phyloP scores from a whole-genome alignment of 305 asterid species.

The Salvia sclarea region DNA sequence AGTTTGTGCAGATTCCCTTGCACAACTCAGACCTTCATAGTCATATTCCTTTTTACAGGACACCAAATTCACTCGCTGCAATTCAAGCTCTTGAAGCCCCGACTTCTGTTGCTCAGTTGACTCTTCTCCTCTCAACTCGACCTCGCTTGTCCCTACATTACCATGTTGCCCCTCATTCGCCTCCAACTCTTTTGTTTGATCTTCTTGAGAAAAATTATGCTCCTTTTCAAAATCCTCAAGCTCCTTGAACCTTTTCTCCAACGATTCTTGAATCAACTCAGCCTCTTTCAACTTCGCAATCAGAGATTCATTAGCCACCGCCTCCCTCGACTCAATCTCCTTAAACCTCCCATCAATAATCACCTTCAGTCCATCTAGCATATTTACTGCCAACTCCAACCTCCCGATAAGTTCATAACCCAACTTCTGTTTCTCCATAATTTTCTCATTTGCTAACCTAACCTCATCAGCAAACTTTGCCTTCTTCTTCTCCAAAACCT shows the following conservation, averaged over 20 bases:
- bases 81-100: constrained; percentile 20
- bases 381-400: constrained; percentile 23
- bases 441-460: constrained; percentile 34
- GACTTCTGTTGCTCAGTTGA: constrained; percentile 1
- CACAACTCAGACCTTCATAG: constrained; percentile 28
- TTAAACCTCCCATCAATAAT: constrained; percentile 31
- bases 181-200: constrained; percentile 19
- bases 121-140: constrained; percentile 19
- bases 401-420: constrained; percentile 30
- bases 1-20: constrained; percentile 17
- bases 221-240: constrained; percentile 25
- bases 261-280: constrained; percentile 25
- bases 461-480: constrained; percentile 25
- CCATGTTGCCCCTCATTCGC: constrained; percentile 11
- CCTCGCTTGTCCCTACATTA: constrained; percentile 12
- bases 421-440: constrained; percentile 37
- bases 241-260: constrained; percentile 35
- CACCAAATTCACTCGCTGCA: constrained; percentile 16
- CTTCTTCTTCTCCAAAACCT: constrained; percentile 29
- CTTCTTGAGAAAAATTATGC: constrained; percentile 17
- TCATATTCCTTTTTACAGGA: constrained; percentile 16
- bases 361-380: constrained; percentile 30
- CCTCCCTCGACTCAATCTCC: constrained; percentile 34
- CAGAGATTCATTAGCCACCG: constrained; percentile 25
- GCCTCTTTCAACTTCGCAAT: constrained; percentile 23